phyloP scores from a whole-genome alignment of 2,329 filamentous ascomycete genomes.

The Aspergillus sp. region DNA sequence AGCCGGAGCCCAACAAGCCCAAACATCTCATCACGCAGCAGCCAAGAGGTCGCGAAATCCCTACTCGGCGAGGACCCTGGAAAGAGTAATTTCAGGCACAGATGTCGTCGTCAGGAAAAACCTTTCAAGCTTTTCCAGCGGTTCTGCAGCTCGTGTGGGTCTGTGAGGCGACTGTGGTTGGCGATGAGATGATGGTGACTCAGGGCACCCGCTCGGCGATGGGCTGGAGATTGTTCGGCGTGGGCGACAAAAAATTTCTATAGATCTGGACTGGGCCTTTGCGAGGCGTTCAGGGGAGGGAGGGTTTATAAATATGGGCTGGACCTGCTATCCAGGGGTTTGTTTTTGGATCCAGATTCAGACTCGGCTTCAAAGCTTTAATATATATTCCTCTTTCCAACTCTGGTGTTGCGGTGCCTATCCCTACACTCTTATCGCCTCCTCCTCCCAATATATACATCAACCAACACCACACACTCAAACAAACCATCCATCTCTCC shows the following conservation, averaged over 20 bases:
- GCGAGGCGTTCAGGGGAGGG: too few species aligned
- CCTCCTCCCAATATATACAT: background rate
- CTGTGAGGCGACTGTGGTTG: background rate
- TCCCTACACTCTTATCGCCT: too few species aligned
- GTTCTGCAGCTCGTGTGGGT: background rate
- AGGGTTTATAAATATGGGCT: constrained; percentile 3
- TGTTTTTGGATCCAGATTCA: background rate
- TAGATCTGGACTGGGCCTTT: background rate
- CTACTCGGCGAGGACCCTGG: background rate
- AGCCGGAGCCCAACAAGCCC: background rate
- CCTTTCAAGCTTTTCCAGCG: background rate
- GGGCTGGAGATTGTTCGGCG: background rate
- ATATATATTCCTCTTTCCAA: background rate
- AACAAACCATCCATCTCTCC: background rate
- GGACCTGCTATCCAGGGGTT: background rate
- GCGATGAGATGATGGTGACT: background rate
- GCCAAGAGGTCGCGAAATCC: too few species aligned
- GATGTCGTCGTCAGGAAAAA: background rate
- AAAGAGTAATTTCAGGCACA: background rate
- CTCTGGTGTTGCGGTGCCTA: background rate
- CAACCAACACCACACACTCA: background rate
- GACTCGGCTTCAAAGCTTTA: background rate
- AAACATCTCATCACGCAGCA: background rate
- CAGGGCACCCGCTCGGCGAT: constrained; percentile 2
- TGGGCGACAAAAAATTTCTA: background rate